phyloP scores from a whole-genome alignment of 1,284 basidiomycete genomes.

The Leccinum olivaceoglutinosum region DNA sequence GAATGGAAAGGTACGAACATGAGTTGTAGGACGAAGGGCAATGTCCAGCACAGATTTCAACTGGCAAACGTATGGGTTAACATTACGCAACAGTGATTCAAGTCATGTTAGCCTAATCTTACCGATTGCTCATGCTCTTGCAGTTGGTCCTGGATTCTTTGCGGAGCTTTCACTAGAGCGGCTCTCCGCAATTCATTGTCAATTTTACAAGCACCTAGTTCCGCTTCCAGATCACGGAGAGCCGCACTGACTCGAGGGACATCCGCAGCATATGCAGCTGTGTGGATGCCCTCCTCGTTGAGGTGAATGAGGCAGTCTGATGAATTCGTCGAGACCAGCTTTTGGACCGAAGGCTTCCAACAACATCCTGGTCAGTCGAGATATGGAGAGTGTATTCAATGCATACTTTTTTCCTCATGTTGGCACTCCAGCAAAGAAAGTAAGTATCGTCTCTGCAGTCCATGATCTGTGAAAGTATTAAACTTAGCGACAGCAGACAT shows the following conservation, averaged over 20 bases:
- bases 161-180: conserved; percentile 36
- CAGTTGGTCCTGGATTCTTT: conserved; percentile 41
- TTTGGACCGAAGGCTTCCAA: conserved; percentile 82
- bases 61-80: conserved; percentile 31
- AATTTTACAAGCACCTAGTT: conserved; percentile 43
- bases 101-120: conserved; percentile 4
- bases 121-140: conserved; percentile 48
- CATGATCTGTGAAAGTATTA: conserved; percentile 47
- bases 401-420: conserved; percentile 82
- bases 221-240: conserved; percentile 41
- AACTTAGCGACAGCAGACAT: conserved; percentile 5
- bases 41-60: conserved; percentile 63
- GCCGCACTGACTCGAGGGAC: conserved; percentile 42
- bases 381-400: not conserved
- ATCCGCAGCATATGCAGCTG: conserved; percentile 51
- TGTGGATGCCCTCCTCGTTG: conserved; percentile 57
- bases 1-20: conserved; percentile 42
- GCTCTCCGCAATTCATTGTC: conserved; percentile 40
- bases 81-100: not conserved
- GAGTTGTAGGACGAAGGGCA: conserved; percentile 62
- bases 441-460: conserved; percentile 63
- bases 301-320: conserved; percentile 60
- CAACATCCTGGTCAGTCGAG: conserved; percentile 6
- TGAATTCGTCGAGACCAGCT: conserved; percentile 71
- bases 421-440: conserved; percentile 78